Percentiles rank a stretch among this genome's conserved stretches.
Evolutionary conservation across 2,329 filamentous ascomycete genomes (phyloP).

Genomic region (Hymenoscyphus linearis): DNA sequence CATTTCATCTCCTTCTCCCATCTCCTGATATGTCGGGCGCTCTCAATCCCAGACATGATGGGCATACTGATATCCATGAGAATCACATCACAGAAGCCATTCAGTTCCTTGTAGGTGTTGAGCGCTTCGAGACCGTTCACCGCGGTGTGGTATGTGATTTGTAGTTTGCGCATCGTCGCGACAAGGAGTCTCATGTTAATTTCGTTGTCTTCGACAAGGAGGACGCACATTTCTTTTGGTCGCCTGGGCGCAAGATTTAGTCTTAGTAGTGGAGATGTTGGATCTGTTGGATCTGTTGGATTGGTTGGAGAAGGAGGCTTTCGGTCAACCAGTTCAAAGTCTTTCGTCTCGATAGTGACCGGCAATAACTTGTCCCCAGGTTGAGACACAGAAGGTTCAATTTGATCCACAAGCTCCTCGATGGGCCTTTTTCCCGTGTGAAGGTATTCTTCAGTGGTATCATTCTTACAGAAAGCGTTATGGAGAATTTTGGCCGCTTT

Average conservation of each 20-base stretch:
- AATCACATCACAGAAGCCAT: constrained; percentile 37
- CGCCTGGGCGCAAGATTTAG: neutral
- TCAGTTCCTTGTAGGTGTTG: constrained; percentile 30
- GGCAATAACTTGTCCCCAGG: neutral
- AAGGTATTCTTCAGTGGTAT: neutral
- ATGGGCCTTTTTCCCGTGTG: neutral
- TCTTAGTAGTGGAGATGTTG: neutral
- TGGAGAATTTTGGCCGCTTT: constrained; percentile 27
- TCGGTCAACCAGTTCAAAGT: constrained; percentile 6
- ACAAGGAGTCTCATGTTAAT: constrained; percentile 35
- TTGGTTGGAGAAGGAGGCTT: neutral
- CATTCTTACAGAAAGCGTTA: constrained; percentile 18
- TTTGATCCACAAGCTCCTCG: neutral
- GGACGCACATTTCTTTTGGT: constrained; percentile 24
- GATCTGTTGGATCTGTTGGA: too few relatives aligned
- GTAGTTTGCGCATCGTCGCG: constrained; percentile 30
- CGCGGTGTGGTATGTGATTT: constrained; percentile 35
- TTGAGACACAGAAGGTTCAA: neutral
- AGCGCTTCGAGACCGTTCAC: constrained; percentile 44
- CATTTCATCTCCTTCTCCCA: constrained; percentile 40
- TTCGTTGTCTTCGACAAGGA: constrained; percentile 40
- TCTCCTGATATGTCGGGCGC: constrained; percentile 43
- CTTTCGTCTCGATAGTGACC: constrained; percentile 7
- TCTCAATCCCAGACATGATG: constrained; percentile 45
- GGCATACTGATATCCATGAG: constrained; percentile 55